phyloP scores from a whole-genome alignment of 1,139 yeast species.

The Wickerhamomyces sp. region DNA sequence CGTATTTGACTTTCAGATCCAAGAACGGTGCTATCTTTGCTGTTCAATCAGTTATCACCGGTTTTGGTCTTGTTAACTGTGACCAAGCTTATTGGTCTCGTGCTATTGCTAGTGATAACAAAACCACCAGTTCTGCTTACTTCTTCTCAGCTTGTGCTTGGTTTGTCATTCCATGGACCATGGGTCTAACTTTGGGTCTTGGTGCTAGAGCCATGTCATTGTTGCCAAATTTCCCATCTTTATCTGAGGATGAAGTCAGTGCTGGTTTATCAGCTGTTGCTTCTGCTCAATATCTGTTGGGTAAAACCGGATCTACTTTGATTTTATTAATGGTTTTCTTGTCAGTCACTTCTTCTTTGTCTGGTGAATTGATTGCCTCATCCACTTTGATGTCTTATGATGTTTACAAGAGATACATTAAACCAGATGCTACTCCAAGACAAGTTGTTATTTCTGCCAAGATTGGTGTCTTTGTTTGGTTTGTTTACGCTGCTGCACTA shows the following conservation, averaged over 20 bases:
- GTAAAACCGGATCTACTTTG: constrained; percentile 39
- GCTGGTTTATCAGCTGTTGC: constrained; percentile 42
- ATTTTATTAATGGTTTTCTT: constrained; percentile 42
- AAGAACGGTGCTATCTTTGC: constrained; percentile 36
- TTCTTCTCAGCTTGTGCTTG: constrained; percentile 40
- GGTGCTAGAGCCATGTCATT: constrained; percentile 31
- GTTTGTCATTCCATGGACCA: constrained; percentile 38
- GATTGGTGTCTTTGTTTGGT: constrained; percentile 33
- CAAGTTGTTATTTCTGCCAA: constrained; percentile 37
- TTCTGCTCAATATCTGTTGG: constrained; percentile 37
- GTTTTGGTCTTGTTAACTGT: constrained; percentile 33
- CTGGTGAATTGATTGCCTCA: constrained; percentile 44
- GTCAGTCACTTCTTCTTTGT: constrained; percentile 44
- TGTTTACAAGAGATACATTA: constrained; percentile 39
- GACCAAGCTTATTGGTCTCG: constrained; percentile 36
- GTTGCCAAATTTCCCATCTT: constrained; percentile 28
- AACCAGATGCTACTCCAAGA: constrained; percentile 38
- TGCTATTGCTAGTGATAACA: constrained; percentile 37
- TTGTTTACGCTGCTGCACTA: constrained; percentile 33
- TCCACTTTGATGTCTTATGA: constrained; percentile 44
- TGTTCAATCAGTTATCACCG: constrained; percentile 30
- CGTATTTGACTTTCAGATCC: constrained; percentile 42
- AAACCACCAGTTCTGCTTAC: constrained; percentile 35
- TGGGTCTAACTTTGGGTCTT: constrained; percentile 40
- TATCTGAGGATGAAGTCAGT: constrained; percentile 20